A percentile compares a stretch with the other conserved stretches of the same genome.
These are phyloP conservation scores for Podospora tetraspora DNA, from an alignment of 495 filamentous ascomycete genomes.

Conservation along the genomic window DNA sequence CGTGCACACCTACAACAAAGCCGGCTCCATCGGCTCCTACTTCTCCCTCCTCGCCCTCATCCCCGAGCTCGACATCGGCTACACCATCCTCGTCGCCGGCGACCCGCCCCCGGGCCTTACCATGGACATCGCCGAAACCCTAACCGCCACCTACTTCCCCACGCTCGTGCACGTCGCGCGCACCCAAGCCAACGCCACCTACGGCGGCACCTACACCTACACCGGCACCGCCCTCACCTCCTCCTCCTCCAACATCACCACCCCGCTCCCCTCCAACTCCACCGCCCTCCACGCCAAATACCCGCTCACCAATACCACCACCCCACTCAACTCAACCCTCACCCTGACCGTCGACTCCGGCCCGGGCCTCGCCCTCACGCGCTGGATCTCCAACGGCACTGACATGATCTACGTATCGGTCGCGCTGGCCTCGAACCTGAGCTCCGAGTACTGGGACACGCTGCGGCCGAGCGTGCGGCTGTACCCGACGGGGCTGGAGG, in stretches of 20 bases:
- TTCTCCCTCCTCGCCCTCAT: conserved; percentile 44
- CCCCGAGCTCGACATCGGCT: conserved; percentile 51
- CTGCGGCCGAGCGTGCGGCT: conserved; percentile 28
- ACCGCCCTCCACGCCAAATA: neutral
- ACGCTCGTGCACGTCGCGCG: conserved; percentile 33
- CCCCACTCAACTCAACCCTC: conserved; percentile 35
- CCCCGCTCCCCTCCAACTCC: neutral
- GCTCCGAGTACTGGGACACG: conserved; percentile 22
- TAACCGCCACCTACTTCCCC: conserved; percentile 34
- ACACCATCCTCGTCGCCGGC: conserved; percentile 48
- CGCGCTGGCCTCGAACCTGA: conserved; percentile 28
- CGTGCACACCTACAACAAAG: conserved; percentile 50
- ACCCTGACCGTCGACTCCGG: conserved; percentile 33
- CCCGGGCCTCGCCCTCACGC: conserved; percentile 40
- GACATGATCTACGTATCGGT: conserved; percentile 34
- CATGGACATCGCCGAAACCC: conserved; percentile 33
- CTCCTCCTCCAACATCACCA: conserved; percentile 4
- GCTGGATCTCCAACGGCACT: conserved; percentile 49
- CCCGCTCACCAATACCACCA: conserved; percentile 4
- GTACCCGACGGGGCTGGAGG: conserved; percentile 40
- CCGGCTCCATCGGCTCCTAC: conserved; percentile 47
- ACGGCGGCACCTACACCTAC: conserved; percentile 35
- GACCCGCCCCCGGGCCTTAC: conserved; percentile 23
- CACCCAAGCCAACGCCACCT: conserved; percentile 32
- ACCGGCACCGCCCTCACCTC: neutral